Evolutionary conservation across 495 filamentous ascomycete species (phyloP).

Genomic region (Cryomyces antarcticus): DNA sequence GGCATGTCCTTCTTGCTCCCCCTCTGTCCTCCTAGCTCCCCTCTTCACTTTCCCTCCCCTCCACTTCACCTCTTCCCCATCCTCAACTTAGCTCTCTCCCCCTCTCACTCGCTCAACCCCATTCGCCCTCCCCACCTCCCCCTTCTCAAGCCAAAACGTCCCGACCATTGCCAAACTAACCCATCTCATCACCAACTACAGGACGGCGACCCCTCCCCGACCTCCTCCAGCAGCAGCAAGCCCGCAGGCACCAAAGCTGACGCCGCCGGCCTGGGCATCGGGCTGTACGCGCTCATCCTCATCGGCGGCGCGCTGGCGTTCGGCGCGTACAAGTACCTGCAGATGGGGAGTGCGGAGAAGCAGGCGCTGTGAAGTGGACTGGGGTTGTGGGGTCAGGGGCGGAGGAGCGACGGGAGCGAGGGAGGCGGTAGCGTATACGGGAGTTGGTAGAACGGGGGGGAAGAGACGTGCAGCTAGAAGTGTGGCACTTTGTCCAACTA

Average conservation of each 20-base stretch:
- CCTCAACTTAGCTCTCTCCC: not conserved
- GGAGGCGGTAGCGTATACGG: too few species aligned
- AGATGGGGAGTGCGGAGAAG: slow-evolving; percentile 15
- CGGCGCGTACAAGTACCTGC: slow-evolving; percentile 71
- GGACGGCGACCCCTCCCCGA: slow-evolving; percentile 70
- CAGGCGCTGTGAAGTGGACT: too few species aligned
- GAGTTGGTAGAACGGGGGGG: too few species aligned
- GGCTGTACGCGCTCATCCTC: slow-evolving; percentile 64
- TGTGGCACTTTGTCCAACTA: too few species aligned
- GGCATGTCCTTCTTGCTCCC: slow-evolving; percentile 1
- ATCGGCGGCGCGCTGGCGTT: slow-evolving; percentile 61
- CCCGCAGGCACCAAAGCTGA: slow-evolving; percentile 23
- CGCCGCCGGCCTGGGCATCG: slow-evolving; percentile 43
- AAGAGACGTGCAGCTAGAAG: too few species aligned
- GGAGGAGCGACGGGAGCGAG: too few species aligned
- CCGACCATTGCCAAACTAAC: not conserved
- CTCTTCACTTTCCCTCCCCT: slow-evolving; percentile 2
- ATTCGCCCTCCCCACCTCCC: not conserved
- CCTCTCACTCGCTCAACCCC: slow-evolving; percentile 4
- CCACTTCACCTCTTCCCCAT: not conserved
- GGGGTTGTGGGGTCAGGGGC: too few species aligned
- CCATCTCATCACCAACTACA: slow-evolving; percentile 14
- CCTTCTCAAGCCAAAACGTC: not conserved
- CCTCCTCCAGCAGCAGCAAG: slow-evolving; percentile 27
- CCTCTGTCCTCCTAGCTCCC: slow-evolving; percentile 1